These are phyloP conservation scores for Globisporangium takayamanum DNA, from an alignment of 352 stramenopile species.

Conservation along the genomic window DNA sequence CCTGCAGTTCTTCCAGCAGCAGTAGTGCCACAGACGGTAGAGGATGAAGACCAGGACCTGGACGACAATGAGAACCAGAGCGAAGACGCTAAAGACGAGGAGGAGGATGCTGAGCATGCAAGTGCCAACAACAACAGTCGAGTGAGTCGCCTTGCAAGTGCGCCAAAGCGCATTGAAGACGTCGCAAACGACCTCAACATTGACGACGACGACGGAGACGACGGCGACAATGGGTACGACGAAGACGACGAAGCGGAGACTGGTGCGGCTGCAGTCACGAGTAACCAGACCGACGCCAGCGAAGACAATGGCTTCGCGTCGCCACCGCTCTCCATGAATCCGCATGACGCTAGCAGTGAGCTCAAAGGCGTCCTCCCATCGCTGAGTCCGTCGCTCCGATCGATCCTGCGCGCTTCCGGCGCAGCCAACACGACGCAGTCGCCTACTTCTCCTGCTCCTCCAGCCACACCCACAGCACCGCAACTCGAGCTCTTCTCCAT, in stretches of 20 bases:
- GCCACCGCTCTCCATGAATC: slow-evolving; percentile 7
- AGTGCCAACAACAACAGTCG: neutral
- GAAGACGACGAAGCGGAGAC: slow-evolving; percentile 14
- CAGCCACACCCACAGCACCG: neutral
- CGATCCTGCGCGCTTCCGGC: slow-evolving; percentile 1
- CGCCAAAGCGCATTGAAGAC: slow-evolving; percentile 1
- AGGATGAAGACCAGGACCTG: neutral
- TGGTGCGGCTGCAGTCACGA: too few species aligned
- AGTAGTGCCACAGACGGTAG: neutral
- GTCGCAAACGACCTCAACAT: slow-evolving; percentile 14
- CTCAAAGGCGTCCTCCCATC: slow-evolving; percentile 8
- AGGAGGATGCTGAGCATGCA: too few species aligned
- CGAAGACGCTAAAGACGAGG: neutral
- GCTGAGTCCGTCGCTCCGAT: slow-evolving; percentile 6
- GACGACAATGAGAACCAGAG: neutral
- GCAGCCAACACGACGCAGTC: neutral
- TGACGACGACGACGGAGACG: slow-evolving; percentile 24
- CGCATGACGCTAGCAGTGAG: neutral
- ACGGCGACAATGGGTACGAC: slow-evolving; percentile 22
- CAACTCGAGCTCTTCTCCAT: slow-evolving; percentile 27
- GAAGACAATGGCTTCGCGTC: neutral
- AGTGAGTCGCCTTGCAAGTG: neutral
- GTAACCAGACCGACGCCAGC: slow-evolving; percentile 7
- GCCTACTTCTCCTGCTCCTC: neutral
- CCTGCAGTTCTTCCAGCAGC: neutral